Evolutionary conservation across 352 stramenopile genomes (phyloP).

Genomic region (Thraustochytrium striatum): DNA sequence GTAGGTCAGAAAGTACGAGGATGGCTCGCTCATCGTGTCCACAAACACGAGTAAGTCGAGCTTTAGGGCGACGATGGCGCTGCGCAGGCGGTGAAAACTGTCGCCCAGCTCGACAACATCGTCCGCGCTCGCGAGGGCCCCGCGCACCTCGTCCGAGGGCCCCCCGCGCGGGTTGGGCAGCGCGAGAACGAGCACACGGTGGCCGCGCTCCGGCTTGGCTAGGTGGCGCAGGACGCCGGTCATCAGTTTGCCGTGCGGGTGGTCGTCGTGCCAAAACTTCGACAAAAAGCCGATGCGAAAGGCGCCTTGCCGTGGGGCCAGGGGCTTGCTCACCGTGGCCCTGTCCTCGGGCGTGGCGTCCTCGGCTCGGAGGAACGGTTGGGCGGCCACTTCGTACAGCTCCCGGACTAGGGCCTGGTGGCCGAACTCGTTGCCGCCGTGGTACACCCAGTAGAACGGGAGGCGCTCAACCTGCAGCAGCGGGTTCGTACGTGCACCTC

Average conservation of each 20-base stretch:
- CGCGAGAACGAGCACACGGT: conserved; percentile 21
- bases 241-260: conserved; percentile 63
- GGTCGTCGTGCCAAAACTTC: conserved; percentile 61
- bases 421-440: conserved; percentile 57
- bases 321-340: neutral
- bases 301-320: neutral
- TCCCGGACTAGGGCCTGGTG: conserved; percentile 53
- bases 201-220: conserved; percentile 10
- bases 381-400: conserved; percentile 49
- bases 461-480: conserved; percentile 52
- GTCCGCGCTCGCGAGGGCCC: conserved; percentile 51
- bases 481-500: neutral
- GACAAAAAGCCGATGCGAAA: conserved; percentile 61
- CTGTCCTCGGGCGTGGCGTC: neutral
- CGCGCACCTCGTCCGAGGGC: conserved; percentile 53
- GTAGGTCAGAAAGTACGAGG: conserved; percentile 59
- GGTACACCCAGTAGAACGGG: conserved; percentile 61
- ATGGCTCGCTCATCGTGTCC: conserved; percentile 61
- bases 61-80: conserved; percentile 38
- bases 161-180: conserved; percentile 30
- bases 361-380: neutral
- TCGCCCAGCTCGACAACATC: conserved; percentile 51
- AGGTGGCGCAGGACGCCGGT: conserved; percentile 59
- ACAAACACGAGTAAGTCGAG: conserved; percentile 63
- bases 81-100: conserved; percentile 35